Percentiles rank a stretch among this genome's conserved stretches.
Evolutionary conservation across 225 moss, liverwort and hornwort species (phyloP).

Genomic region (Straminergon stramineum): DNA sequence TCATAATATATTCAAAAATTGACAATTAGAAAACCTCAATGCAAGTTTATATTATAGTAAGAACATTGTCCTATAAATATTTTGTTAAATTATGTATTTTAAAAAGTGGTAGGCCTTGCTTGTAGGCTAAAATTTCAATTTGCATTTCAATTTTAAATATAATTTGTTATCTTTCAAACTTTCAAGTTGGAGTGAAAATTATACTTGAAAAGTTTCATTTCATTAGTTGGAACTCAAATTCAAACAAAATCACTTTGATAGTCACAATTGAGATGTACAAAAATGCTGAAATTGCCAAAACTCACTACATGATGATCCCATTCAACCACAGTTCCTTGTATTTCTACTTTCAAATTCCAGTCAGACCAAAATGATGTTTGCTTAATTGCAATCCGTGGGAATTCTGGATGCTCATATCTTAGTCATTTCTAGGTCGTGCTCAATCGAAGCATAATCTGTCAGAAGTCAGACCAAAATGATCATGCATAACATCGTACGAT

Average conservation of each 20-base stretch:
- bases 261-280: neutral
- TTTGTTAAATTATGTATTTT: neutral
- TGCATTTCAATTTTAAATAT: neutral
- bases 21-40: neutral
- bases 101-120: neutral
- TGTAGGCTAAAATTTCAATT: neutral
- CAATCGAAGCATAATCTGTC: neutral
- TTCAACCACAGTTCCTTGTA: neutral
- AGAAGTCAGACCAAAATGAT: neutral
- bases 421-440: neutral
- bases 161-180: neutral
- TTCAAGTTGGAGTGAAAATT: neutral
- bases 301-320: neutral
- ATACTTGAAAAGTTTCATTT: neutral
- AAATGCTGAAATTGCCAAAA: neutral
- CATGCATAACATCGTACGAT: neutral
- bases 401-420: neutral
- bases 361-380: neutral
- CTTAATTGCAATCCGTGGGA: neutral
- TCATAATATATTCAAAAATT: neutral
- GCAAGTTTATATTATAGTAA: rapidly evolving
- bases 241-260: neutral
- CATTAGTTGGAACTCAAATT: neutral
- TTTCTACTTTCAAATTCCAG: neutral
- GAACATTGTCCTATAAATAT: neutral